A percentile compares a stretch with the other conserved stretches of the same genome.
Conservation (phyloP, 1,284 basidiomycete species). For the Cutaneotrichosporon cavernicola region DNA sequence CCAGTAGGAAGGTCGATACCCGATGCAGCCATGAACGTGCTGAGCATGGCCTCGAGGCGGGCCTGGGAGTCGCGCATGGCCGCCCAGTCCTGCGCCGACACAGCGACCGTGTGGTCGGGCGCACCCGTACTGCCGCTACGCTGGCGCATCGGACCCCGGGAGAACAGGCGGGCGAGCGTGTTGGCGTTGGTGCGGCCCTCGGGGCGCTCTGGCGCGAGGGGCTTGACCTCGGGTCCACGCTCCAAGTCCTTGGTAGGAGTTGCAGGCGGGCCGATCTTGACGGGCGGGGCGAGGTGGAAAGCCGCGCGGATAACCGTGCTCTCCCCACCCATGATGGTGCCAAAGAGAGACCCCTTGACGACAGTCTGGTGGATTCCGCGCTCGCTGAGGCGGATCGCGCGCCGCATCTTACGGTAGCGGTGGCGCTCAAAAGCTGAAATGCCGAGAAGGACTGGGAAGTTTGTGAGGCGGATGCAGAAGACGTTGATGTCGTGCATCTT, state of each 20-base stretch:
- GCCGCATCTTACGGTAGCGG: slow-evolving; percentile 28
- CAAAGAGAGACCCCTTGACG: neutral
- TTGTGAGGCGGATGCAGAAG: slow-evolving; percentile 75
- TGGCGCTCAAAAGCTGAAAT: slow-evolving; percentile 79
- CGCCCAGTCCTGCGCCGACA: slow-evolving; percentile 32
- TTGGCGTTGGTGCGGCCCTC: slow-evolving; percentile 1
- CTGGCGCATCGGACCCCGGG: slow-evolving; percentile 8
- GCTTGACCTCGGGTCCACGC: slow-evolving; percentile 1
- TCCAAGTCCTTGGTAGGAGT: slow-evolving; percentile 14
- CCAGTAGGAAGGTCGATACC: slow-evolving; percentile 9
- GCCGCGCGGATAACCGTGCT: slow-evolving; percentile 46
- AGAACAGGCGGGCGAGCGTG: slow-evolving; percentile 2
- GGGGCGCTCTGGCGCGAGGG: slow-evolving; percentile 7
- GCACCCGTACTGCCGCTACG: neutral
- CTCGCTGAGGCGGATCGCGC: slow-evolving; percentile 30
- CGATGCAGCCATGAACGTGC: slow-evolving; percentile 29
- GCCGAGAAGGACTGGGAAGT: slow-evolving; percentile 71
- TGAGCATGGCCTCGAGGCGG: slow-evolving; percentile 45
- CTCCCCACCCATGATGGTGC: slow-evolving; percentile 42
- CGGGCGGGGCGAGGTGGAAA: slow-evolving; percentile 44
- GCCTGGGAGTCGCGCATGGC: slow-evolving; percentile 38
- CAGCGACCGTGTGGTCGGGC: neutral
- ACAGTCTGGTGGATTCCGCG: slow-evolving; percentile 26
- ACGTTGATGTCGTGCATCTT: slow-evolving; percentile 76
- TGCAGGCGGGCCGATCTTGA: slow-evolving; percentile 19